Evolutionary conservation across 176 grass and related monocot species (phyloP).

Genomic region (Canna indica): DNA sequence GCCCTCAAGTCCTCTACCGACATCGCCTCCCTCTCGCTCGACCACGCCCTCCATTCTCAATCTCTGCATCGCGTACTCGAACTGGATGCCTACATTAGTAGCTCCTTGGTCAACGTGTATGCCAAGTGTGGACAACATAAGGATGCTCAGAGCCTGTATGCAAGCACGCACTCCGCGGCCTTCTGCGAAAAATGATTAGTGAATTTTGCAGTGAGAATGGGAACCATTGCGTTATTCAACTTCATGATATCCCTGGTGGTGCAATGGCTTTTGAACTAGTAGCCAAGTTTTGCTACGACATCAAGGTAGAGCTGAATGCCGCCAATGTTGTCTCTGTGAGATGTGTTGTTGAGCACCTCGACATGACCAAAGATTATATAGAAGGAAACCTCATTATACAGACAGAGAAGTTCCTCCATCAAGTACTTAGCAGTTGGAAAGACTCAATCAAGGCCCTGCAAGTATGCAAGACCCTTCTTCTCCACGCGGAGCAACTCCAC

Average conservation of each 20-base stretch:
- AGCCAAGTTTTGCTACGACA: slow-evolving; percentile 1
- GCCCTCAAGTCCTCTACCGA: too few species aligned
- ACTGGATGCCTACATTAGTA: too few species aligned
- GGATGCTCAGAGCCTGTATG: too few species aligned
- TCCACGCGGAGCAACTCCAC: not conserved
- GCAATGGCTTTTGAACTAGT: slow-evolving; percentile 3
- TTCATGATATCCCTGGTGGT: not conserved
- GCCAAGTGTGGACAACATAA: too few species aligned
- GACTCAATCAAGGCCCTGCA: not conserved
- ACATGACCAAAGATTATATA: not conserved
- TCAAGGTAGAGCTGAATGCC: slow-evolving; percentile 2
- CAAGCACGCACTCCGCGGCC: too few species aligned
- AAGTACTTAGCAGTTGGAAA: not conserved
- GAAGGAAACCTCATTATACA: not conserved
- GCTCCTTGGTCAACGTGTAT: too few species aligned
- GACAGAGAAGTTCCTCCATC: slow-evolving; percentile 1
- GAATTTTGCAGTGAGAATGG: not conserved
- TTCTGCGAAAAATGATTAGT: not conserved
- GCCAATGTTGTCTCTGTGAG: not conserved
- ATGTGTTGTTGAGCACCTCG: slow-evolving; percentile 1
- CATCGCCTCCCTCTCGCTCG: too few species aligned
- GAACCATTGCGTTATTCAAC: not conserved
- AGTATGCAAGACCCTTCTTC: not conserved
- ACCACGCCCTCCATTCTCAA: too few species aligned
- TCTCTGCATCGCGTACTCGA: too few species aligned